Conservation (phyloP, 768 basidiomycete genomes). For the Tylopilus sp. region DNA sequence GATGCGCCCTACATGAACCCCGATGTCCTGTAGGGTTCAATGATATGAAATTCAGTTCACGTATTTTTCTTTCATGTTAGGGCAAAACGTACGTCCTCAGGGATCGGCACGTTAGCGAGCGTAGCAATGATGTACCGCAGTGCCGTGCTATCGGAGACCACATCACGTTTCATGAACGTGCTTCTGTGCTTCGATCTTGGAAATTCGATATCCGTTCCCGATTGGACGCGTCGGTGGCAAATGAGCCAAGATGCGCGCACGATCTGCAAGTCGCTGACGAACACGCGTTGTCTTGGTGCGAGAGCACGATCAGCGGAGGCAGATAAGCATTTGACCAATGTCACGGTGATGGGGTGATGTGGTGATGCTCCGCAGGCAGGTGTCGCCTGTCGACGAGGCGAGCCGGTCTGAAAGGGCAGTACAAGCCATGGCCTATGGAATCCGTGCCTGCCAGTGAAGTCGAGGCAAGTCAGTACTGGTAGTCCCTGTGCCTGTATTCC, state of each 20-base stretch:
- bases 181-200: not conserved
- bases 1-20: not conserved
- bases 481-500: not conserved
- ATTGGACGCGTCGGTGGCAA: not conserved
- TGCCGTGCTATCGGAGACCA: not conserved
- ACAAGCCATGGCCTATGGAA: not conserved
- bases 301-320: not conserved
- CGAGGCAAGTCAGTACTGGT: too few species aligned
- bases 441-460: too few species aligned
- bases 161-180: not conserved
- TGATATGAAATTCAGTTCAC: not conserved
- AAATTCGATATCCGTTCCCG: not conserved
- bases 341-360: not conserved
- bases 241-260: not conserved
- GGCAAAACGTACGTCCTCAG: not conserved
- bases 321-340: not conserved
- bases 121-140: too few species aligned
- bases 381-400: not conserved
- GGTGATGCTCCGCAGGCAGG: not conserved
- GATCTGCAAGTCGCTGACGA: not conserved
- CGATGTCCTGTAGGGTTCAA: not conserved
- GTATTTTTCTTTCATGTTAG: not conserved
- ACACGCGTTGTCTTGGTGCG: not conserved
- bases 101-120: not conserved
- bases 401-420: too few species aligned